Evolutionary conservation across 441 rosid genomes (phyloP), one percentile per base, ranked within the genome.

Genomic region (Melianthus villosus): DNA sequence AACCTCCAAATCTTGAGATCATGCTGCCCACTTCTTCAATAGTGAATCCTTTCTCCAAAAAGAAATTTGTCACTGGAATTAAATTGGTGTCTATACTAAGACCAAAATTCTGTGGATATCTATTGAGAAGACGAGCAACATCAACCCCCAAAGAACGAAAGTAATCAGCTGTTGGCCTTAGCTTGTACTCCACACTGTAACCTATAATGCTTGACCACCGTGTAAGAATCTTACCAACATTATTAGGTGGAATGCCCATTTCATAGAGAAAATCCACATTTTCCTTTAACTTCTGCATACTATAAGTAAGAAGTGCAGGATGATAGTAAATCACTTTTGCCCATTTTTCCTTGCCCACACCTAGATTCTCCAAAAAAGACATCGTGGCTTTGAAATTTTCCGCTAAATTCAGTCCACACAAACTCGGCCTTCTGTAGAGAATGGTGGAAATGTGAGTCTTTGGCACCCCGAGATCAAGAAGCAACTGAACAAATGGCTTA

Each of bases 401-500:
- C 0, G 71, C 50, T 16, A 80, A 51, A 58, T 86, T 80, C 16
- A 81, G 69, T 33, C 86, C 93, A 30, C 83, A 77, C 0, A 81
- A 50, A 46, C 77, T 82, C 22, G 93, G 83, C 32, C 83, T 68
- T 59, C 68, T 77, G 42, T 57, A 39, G 35, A 81, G 71, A 42
- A 77, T 70, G 25, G 45, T 45, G 0, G 73, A 64, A 39, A 81
- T 68, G 17, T 70, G 63, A 20, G 79, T 68, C 40, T 74, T 74
- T 1, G 79, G 60, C 9, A 81, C 53, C 9, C 93, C 93, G 6
- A 77, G 81, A 54, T 70, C 67, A 17, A 81, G 64, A 37, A 81
- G 81, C 39, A 81, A 81, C 38, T 81, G 75, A 0, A 81, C 83
- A 7, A 70, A 57, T 0, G 86, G 93, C 59, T 65, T 81, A 60